Evolutionary conservation across 768 basidiomycete genomes (phyloP).

Genomic region (Rickenella mellea): DNA sequence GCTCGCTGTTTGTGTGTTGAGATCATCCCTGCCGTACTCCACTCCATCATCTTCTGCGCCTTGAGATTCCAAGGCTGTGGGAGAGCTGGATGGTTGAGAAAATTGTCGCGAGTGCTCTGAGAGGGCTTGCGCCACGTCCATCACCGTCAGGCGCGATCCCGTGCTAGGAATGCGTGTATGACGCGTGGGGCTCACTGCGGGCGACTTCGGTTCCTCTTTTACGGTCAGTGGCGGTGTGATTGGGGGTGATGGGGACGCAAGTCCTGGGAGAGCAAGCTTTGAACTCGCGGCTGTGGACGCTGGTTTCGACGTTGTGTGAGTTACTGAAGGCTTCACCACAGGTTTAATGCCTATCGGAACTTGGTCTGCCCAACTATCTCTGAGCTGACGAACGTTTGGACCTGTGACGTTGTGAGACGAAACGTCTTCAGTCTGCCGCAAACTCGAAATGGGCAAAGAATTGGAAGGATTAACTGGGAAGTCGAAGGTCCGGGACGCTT

Average conservation of each 20-base stretch:
- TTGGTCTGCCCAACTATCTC: constrained; percentile 23
- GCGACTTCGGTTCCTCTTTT: constrained; percentile 9
- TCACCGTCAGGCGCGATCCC: constrained; percentile 60
- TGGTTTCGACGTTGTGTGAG: constrained; percentile 6
- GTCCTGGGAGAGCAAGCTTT: constrained; percentile 33
- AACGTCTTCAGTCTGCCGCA: too few species aligned
- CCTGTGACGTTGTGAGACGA: too few species aligned
- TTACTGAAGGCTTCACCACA: constrained; percentile 3
- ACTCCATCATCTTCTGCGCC: constrained; percentile 4
- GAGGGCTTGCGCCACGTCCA: constrained; percentile 69
- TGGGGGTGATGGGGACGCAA: constrained; percentile 12
- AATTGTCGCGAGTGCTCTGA: constrained; percentile 21
- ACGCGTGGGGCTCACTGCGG: constrained; percentile 28
- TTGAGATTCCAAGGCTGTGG: neutral
- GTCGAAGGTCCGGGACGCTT: too few species aligned
- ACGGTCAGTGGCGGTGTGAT: constrained; percentile 1
- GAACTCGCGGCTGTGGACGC: constrained; percentile 21
- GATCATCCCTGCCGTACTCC: too few species aligned
- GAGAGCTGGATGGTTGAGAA: constrained; percentile 4
- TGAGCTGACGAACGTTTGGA: constrained; percentile 11
- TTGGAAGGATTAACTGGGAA: too few species aligned
- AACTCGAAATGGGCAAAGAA: too few species aligned
- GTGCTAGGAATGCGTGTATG: constrained; percentile 56
- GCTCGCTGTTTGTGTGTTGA: too few species aligned
- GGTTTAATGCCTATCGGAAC: constrained; percentile 23